Base-by-base conservation (phyloP, 257 asterid genomes). In the Solanum appendiculatum region DNA sequence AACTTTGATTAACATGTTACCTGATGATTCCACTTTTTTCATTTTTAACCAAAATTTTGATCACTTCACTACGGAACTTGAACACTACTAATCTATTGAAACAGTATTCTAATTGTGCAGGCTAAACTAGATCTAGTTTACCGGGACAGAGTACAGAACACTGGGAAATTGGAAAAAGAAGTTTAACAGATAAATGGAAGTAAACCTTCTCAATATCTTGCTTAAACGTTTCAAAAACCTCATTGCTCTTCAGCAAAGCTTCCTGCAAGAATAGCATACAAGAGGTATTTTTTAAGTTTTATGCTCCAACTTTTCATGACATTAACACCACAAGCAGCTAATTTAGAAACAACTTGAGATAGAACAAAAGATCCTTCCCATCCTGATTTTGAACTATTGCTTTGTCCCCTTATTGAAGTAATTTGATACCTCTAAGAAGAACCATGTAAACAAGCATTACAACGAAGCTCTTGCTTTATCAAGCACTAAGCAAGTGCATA, bases 231-330 rank as follows among this genome's bases (percentile, higher is more conserved):
- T 96, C 99, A 88, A 97, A 97, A 44, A 97, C 98, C 91, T 96
- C 98, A 31, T 96, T 96, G 96, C 99, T 97, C 93, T 97, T 97
- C 93, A 94, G 58, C 86, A 97, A 91, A 84, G 99, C 99, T 90
- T 96, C 99, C 99, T 97, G 97, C 88, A 84, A 46, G 44, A 81
- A 48, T 31, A 81, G 42, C 40, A 81, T 44, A 81, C 18, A 81
- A 5, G 25, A 44, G 9, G 16, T 9, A 8, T 10, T 81, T 81
- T 31, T 27, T 1, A 44, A 27, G 25, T 46, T 48, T 48, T 51
- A 81, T 48, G 40, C 48, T 18, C 31, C 20, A 46, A 81, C 11
- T 81, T 81, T 48, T 81, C 85, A 81, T 18, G 42, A 48, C 85
- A 80, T 42, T 9, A 81, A 29, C 39, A 48, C 85, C 27, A 81